Evolutionary conservation across 2,329 filamentous ascomycete species (phyloP).

Genomic region (Periconia macrospinosa): DNA sequence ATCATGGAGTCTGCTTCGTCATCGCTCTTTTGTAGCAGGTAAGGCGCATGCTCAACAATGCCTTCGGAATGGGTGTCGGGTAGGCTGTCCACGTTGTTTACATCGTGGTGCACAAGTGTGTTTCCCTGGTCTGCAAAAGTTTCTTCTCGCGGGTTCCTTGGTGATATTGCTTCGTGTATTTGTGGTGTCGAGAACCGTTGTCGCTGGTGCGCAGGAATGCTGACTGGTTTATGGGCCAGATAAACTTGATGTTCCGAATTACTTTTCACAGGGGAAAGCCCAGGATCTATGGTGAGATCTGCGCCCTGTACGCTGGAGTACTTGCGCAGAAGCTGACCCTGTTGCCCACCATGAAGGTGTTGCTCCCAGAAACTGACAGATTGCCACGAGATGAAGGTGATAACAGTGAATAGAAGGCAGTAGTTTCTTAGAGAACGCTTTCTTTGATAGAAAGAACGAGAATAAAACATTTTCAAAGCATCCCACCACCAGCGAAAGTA

Average conservation of each 20-base stretch:
- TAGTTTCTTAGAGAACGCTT: too few relatives aligned
- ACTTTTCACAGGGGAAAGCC: not conserved
- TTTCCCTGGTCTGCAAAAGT: not conserved
- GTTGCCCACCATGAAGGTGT: too few relatives aligned
- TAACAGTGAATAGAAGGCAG: too few relatives aligned
- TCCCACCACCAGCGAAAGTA: too few relatives aligned
- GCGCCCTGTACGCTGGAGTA: not conserved
- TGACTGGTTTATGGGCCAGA: slow-evolving; percentile 2
- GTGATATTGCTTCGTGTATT: not conserved
- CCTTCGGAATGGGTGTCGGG: slow-evolving; percentile 5
- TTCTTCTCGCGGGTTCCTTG: not conserved
- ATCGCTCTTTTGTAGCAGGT: slow-evolving; percentile 15
- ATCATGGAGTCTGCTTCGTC: slow-evolving; percentile 2
- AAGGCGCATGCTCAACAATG: slow-evolving; percentile 12
- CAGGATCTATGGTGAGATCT: not conserved
- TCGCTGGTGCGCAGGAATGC: not conserved
- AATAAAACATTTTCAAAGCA: too few relatives aligned
- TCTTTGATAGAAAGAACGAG: too few relatives aligned
- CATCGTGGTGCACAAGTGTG: slow-evolving; percentile 1
- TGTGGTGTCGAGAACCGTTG: not conserved
- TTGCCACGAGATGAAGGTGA: too few relatives aligned
- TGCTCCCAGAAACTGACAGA: too few relatives aligned
- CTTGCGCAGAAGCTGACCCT: not conserved
- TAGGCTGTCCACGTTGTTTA: slow-evolving; percentile 6
- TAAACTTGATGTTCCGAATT: not conserved